Evolutionary conservation across 805 yeast genomes (phyloP), one percentile per base, ranked within the genome.

Genomic region (Ogataea parapolymorpha): DNA sequence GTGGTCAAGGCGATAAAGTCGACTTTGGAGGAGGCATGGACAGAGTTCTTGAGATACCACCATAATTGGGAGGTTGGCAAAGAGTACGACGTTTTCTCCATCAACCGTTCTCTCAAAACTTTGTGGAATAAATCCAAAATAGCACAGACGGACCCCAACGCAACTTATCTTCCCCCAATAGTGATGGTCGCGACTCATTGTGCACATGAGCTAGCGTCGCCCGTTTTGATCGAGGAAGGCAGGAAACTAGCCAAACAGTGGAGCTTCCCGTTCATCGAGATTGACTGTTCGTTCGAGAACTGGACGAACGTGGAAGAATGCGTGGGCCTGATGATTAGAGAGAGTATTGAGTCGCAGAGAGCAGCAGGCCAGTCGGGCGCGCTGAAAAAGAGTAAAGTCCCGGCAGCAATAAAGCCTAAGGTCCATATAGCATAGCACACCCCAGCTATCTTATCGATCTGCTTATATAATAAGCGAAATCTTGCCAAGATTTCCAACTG

Each of bases 1-100:
- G 53, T 71, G 15, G 54, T 74, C 11, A 59, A 74, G 20, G 63
- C 71, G 1, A 75, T 83, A 43, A 71, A 79, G 49, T 70, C 68
- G 4, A 76, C 85, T 1, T 67, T 84, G 15, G 68, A 71, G 10
- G 88, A 83, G 46, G 91, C 90, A 1, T 84, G 93, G 93, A 70
- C 65, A 25, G 89, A 82, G 53, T 84, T 71, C 53, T 59, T 74
- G 39, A 67, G 69, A 8, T 84, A 77, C 54, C 72, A 74, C 46
- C 65, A 62, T 17, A 66, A 68, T 25, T 79, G 87, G 83, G 73
- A 77, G 36, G 65, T 67, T 30, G 87, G 88, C 3, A 69, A 76
- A 52, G 93, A 84, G 56, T 74, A 75, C 29, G 93, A 84, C 54
- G 69, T 80, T 0, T 80, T 77, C 50, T 78, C 85, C 0, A 50